Base-by-base conservation (phyloP, 208 protist species). In the Leishmania turanica region DNA sequence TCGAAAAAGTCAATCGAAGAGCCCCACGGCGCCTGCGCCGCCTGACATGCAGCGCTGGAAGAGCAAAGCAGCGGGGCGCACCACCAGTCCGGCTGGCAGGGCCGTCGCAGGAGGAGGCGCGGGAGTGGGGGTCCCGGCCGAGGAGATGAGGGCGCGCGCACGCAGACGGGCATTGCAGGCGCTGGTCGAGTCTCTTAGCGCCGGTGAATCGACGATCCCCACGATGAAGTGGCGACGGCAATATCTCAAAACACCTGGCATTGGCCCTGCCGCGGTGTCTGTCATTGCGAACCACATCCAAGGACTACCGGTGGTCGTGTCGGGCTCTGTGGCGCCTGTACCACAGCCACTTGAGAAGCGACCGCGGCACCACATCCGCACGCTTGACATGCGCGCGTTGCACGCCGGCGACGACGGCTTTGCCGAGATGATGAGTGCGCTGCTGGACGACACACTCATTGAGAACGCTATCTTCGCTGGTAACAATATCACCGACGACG, bases 401-500 rank as follows among this genome's bases (percentile, higher is more conserved):
- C 81, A 76, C 27, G 90, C 90, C n/a, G 86, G 83, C 60, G 89
- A 96, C 72, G 86, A 92, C 54, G 90, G 89, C 37, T 83, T 96
- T 71, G 77, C 87, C 11, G 83, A 84, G 34, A 86, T 96, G 47
- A 82, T 81, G 56, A 82, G 75, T 11, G 75, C 85, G 1, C 79
- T 96, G 11, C 56, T 88, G 15, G 77, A 70, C 8, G 89, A 96
- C 79, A 83, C 76, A 6, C 37, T 83, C 17, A 58, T 96, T 1
- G 60, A 86, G 53, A 83, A 85, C 58, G 84, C 91, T 1, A 78
- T 89, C 11, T 79, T 96, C 15, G 77, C 85, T 45, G 84, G 86
- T 51, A 96, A 94, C 78, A 72, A 86, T 15, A 88, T 94, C 71
- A 96, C 90, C 17, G 88, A 94, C 75, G 81, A 78, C 8, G 90